Evolutionary conservation across 2,329 filamentous ascomycete species (phyloP), one percentile per base, ranked within the genome.

Genomic region (Fusarium sp.): DNA sequence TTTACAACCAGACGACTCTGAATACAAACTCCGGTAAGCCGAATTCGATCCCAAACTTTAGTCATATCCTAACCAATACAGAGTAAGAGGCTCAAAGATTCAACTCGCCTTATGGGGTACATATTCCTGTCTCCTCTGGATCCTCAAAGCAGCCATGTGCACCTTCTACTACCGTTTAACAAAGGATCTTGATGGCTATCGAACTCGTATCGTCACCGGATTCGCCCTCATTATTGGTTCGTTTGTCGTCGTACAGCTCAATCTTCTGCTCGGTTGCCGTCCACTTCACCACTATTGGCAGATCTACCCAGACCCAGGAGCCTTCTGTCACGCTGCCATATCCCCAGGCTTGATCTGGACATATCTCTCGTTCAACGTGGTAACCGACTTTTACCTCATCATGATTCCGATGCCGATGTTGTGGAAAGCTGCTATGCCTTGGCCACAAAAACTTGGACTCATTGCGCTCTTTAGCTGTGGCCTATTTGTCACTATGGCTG

Each of bases 351-450:
- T 84, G 43, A 75, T 85, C 34, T 84, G 81, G 70, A 78, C 82
- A n/a, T 82, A 78, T 2, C 79, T 83, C 29, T 73, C 78, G 4
- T 74, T 83, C 58, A 88, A 87, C 61, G 79, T 86, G 3, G 64
- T 75, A 2, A 88, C 85, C 4, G 86, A 88, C 62, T 47, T 86
- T 1, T 88, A 87, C 61, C 76, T 88, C 13, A 81, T 88, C 53
- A 79, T 80, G 26, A 86, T 88, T 34, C 84, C 85, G 0, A 75
- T 85, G 5, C 84, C 85, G 2, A 83, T 86, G 73, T 73, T 78
- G 1, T 80, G 75, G 74, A 70, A 72, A 47, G 75, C 76, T 5
- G 74, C 62, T 7, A 70, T 80, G 61, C 73, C 69, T 8, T 67
- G 70, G 10, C 34, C 61, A 6, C 78, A 78, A 60, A 81, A 80